Conservation (phyloP, 176 grass and related monocot species). For the Musa troglodytarum region DNA sequence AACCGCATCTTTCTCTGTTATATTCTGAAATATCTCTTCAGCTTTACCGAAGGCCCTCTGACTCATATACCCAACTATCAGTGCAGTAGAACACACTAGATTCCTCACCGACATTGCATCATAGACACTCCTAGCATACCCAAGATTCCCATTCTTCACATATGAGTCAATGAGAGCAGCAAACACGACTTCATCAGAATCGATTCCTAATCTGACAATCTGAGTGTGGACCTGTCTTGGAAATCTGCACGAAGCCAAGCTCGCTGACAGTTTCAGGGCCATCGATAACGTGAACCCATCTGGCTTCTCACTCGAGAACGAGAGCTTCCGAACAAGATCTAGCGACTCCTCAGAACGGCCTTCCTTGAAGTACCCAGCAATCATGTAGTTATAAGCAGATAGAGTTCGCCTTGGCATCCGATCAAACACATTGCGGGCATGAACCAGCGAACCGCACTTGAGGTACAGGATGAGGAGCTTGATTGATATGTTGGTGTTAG, state of each 20-base stretch:
- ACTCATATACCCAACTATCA: slow-evolving; percentile 73
- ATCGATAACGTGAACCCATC: slow-evolving; percentile 71
- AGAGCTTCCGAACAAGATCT: slow-evolving; percentile 38
- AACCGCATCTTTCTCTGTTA: slow-evolving; percentile 45
- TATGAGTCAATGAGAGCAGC: slow-evolving; percentile 68
- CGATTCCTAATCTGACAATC: slow-evolving; percentile 29
- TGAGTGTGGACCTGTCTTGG: slow-evolving; percentile 53
- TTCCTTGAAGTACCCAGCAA: slow-evolving; percentile 53
- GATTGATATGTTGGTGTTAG: slow-evolving; percentile 36
- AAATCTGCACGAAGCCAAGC: slow-evolving; percentile 20
- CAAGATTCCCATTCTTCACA: slow-evolving; percentile 40
- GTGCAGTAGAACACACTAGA: slow-evolving; percentile 60
- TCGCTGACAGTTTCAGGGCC: slow-evolving; percentile 62
- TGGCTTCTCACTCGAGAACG: slow-evolving; percentile 26
- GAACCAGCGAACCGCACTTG: slow-evolving; percentile 47
- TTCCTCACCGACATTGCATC: slow-evolving; percentile 26
- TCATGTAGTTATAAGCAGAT: slow-evolving; percentile 58
- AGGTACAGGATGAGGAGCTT: slow-evolving; percentile 65
- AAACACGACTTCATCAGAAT: slow-evolving; percentile 51
- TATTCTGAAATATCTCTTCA: slow-evolving; percentile 35
- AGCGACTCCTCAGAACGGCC: slow-evolving; percentile 42
- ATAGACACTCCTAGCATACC: slow-evolving; percentile 43
- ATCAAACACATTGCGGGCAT: slow-evolving; percentile 66
- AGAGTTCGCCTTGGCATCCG: slow-evolving; percentile 35
- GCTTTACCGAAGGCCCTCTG: slow-evolving; percentile 40